A percentile compares a stretch with the other conserved stretches of the same genome.
Conservation (phyloP, 257 asterid species). For the Penstemon eatonii region DNA sequence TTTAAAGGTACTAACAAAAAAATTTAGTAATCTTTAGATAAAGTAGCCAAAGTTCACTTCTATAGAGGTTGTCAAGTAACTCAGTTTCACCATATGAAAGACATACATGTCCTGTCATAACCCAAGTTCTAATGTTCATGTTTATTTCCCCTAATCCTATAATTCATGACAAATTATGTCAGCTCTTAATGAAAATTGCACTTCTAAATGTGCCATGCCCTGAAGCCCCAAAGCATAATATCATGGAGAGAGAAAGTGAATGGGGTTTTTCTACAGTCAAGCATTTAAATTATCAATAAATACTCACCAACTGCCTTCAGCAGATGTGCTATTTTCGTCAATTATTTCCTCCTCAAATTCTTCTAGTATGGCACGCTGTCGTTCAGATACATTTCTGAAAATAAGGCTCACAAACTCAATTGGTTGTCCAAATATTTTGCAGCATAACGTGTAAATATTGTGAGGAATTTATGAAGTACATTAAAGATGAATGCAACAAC, state of each 20-base stretch:
- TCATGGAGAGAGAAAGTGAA: background rate
- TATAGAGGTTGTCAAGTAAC: background rate
- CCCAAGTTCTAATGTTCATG: background rate
- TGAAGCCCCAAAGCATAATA: background rate
- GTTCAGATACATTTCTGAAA: slow-evolving; percentile 60
- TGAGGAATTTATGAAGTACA: background rate
- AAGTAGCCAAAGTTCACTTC: background rate
- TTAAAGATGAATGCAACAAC: background rate
- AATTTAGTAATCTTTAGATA: background rate
- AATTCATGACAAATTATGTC: background rate
- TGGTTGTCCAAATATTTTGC: slow-evolving; percentile 4
- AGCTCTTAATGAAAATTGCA: background rate
- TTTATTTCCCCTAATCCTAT: background rate
- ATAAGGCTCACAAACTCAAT: slow-evolving; percentile 14
- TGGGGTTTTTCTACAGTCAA: background rate
- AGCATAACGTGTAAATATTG: slow-evolving; percentile 7
- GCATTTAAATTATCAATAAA: slow-evolving; percentile 20
- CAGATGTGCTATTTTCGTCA: slow-evolving; percentile 37
- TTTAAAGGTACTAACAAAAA: background rate
- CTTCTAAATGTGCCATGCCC: background rate
- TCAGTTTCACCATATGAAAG: background rate
- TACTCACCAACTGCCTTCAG: slow-evolving; percentile 65
- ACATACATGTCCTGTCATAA: background rate
- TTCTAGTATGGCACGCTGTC: slow-evolving; percentile 76
- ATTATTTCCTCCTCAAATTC: slow-evolving; percentile 78